Conservation (phyloP, 129 eudicot genomes). For the Chrysanthemum makinoi region DNA sequence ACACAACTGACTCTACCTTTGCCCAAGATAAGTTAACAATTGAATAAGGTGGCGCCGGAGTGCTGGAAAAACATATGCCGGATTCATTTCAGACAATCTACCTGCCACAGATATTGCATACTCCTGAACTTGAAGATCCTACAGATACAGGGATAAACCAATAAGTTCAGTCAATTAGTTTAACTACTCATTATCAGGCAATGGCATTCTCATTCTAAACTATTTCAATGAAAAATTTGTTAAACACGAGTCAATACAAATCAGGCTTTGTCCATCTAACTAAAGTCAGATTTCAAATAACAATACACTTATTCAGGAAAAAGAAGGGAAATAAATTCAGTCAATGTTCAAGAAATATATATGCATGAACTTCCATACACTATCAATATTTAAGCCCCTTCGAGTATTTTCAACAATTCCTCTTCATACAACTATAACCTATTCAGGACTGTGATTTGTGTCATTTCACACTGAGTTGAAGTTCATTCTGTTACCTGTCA, state of each 20-base stretch:
- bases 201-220: conserved; percentile 13
- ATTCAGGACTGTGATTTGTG: neutral
- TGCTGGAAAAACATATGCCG: conserved; percentile 98
- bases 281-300: neutral
- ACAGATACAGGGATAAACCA: conserved; percentile 21
- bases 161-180: conserved; percentile 11
- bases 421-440: neutral
- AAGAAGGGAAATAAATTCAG: neutral
- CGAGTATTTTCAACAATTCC: neutral
- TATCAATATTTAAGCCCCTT: neutral
- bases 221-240: conserved; percentile 4
- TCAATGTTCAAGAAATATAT: neutral
- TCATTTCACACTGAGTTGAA: too few species aligned
- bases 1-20: conserved; percentile 53
- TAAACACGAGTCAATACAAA: conserved; percentile 10
- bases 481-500: too few species aligned
- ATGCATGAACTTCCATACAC: conserved; percentile 9
- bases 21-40: conserved; percentile 72
- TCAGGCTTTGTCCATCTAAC: conserved; percentile 3
- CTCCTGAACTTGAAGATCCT: conserved; percentile 93
- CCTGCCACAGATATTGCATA: conserved; percentile 93
- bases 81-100: conserved; percentile 91
- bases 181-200: neutral
- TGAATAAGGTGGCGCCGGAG: conserved; percentile 95
- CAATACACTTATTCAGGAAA: conserved; percentile 10